A percentile compares a stretch with the other conserved stretches of the same genome.
phyloP scores from a whole-genome alignment of 257 asterid genomes.

The Nicotiana obtusifolia region DNA sequence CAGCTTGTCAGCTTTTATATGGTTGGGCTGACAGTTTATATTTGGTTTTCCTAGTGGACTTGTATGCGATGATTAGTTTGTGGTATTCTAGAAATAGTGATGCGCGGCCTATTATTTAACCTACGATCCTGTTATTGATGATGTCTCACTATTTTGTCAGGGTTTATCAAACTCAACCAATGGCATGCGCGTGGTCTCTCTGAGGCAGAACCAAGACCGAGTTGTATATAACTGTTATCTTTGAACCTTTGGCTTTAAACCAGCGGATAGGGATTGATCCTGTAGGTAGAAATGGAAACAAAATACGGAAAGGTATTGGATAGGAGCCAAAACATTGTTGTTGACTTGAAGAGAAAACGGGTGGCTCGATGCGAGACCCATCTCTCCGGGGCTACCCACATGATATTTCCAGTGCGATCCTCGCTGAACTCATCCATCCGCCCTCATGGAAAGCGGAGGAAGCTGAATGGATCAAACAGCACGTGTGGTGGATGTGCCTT shows the following conservation, averaged over 20 bases:
- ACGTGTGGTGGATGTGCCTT: constrained; percentile 17
- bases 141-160: constrained; percentile 21
- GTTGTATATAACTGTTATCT: constrained; percentile 24
- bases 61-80: not conserved
- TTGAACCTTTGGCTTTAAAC: constrained; percentile 33
- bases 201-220: constrained; percentile 34
- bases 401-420: constrained; percentile 34
- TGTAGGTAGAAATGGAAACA: constrained; percentile 47
- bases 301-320: constrained; percentile 76
- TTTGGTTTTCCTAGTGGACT: not conserved
- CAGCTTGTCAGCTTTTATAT: not conserved
- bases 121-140: not conserved
- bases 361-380: constrained; percentile 26
- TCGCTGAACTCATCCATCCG: constrained; percentile 25
- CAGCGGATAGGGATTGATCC: constrained; percentile 52
- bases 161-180: constrained; percentile 22
- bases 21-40: not conserved
- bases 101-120: not conserved
- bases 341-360: constrained; percentile 62
- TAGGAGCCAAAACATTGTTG: constrained; percentile 39
- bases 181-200: constrained; percentile 35
- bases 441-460: constrained; percentile 48
- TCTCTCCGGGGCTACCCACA: constrained; percentile 31
- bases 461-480: constrained; percentile 31
- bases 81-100: not conserved